A percentile compares a stretch with the other conserved stretches of the same genome.
These are phyloP conservation scores for Malbranchea zuffiana DNA, from an alignment of 2,329 filamentous ascomycete genomes.

Conservation along the genomic window DNA sequence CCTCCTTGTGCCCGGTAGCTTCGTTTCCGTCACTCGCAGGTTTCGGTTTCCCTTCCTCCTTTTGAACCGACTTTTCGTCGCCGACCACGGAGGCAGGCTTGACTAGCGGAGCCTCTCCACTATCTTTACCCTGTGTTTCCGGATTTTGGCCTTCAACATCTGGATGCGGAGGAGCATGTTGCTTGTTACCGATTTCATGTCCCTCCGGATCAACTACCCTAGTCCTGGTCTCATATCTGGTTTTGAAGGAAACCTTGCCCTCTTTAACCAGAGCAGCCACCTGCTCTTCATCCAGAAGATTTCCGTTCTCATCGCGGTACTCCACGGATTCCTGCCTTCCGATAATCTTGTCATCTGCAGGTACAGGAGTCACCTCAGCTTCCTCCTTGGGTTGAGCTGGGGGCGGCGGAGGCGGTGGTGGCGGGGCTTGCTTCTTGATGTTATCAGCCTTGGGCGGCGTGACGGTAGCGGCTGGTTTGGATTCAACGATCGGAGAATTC, in stretches of 20 bases:
- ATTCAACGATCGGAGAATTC: slow-evolving; percentile 18
- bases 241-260: slow-evolving; percentile 92
- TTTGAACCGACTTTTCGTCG: slow-evolving; percentile 29
- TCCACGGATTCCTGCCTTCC: slow-evolving; percentile 72
- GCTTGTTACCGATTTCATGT: slow-evolving; percentile 56
- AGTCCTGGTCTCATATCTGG: slow-evolving; percentile 88
- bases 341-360: slow-evolving; percentile 25
- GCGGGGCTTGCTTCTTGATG: slow-evolving; percentile 1
- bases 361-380: slow-evolving; percentile 25
- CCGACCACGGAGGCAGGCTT: slow-evolving; percentile 32
- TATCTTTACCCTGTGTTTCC: slow-evolving; percentile 39
- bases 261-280: slow-evolving; percentile 60
- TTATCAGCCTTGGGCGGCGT: slow-evolving; percentile 8
- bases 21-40: slow-evolving; percentile 40
- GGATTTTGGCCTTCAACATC: slow-evolving; percentile 49
- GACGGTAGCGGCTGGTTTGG: slow-evolving; percentile 12
- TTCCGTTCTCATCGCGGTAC: slow-evolving; percentile 90
- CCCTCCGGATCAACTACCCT: slow-evolving; percentile 69
- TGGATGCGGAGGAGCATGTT: slow-evolving; percentile 44
- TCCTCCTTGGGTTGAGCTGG: slow-evolving; percentile 6
- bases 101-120: slow-evolving; percentile 21
- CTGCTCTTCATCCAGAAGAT: slow-evolving; percentile 71
- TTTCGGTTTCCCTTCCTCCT: slow-evolving; percentile 31
- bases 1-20: slow-evolving; percentile 30
- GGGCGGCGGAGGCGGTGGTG: slow-evolving; percentile 16